These are phyloP conservation scores for Lachancea fermentati DNA, from an alignment of 805 yeast species.

Conservation along the genomic window DNA sequence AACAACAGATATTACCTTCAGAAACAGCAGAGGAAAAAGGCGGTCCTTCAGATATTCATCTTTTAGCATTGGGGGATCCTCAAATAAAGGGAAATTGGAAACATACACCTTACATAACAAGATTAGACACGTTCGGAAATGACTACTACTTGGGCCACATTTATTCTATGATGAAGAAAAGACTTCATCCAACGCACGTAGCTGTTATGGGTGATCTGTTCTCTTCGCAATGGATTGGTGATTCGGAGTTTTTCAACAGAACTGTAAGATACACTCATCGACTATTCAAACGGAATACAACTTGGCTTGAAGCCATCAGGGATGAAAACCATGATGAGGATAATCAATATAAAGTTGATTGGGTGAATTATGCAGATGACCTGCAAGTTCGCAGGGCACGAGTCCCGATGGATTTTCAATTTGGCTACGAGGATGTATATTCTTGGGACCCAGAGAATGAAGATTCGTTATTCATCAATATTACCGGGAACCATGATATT, in stretches of 20 bases:
- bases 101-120: constrained; percentile 60
- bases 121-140: constrained; percentile 83
- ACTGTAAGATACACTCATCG: constrained; percentile 70
- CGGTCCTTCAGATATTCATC: constrained; percentile 43
- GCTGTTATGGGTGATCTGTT: constrained; percentile 91
- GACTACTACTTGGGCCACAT: constrained; percentile 87
- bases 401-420: constrained; percentile 33
- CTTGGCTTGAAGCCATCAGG: constrained; percentile 46
- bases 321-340: constrained; percentile 26
- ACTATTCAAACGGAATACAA: constrained; percentile 57
- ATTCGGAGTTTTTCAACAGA: constrained; percentile 77
- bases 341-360: constrained; percentile 24
- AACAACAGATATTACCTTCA: constrained; percentile 11
- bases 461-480: constrained; percentile 68
- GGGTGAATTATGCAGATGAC: constrained; percentile 26
- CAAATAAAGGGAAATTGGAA: constrained; percentile 90
- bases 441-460: constrained; percentile 55
- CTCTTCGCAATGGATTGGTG: constrained; percentile 91
- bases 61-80: constrained; percentile 92
- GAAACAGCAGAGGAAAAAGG: constrained; percentile 1
- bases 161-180: constrained; percentile 53
- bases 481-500: constrained; percentile 93
- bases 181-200: constrained; percentile 71
- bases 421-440: constrained; percentile 54
- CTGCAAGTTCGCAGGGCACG: constrained; percentile 20